phyloP scores from a whole-genome alignment of 148 eudicot species.

The Camellia lanceoleosa region DNA sequence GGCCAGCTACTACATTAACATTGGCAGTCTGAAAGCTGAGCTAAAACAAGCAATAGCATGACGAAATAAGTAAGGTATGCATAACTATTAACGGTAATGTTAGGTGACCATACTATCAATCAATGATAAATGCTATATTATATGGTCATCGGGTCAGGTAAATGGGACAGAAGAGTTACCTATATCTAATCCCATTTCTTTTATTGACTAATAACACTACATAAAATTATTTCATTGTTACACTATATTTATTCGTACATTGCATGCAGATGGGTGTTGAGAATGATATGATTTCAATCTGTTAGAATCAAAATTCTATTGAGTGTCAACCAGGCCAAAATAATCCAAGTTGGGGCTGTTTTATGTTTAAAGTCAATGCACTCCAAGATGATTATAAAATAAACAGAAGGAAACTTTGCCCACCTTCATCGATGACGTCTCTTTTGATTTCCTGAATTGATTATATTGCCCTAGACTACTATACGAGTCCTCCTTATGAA shows the following conservation, averaged over 20 bases:
- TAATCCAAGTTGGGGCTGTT: conserved; percentile 31
- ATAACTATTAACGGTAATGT: too few species aligned
- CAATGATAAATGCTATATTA: too few species aligned
- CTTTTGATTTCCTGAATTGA: conserved; percentile 20
- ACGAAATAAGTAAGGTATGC: conserved; percentile 23
- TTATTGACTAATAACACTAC: too few species aligned
- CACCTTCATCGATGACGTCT: conserved; percentile 4
- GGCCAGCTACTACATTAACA: background rate
- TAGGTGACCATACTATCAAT: too few species aligned
- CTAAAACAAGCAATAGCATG: conserved; percentile 59
- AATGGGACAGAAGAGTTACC: too few species aligned
- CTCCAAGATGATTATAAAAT: conserved; percentile 15
- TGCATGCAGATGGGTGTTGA: conserved; percentile 25
- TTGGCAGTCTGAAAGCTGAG: conserved; percentile 22
- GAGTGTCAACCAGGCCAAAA: conserved; percentile 35
- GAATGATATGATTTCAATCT: conserved; percentile 13
- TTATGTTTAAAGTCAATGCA: conserved; percentile 35
- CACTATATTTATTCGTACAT: background rate
- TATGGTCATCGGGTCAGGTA: too few species aligned
- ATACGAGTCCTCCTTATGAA: background rate
- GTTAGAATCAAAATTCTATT: conserved; percentile 16
- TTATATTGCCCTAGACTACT: conserved; percentile 22
- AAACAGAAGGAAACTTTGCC: conserved; percentile 16
- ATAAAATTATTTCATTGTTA: too few species aligned
- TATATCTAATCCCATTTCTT: too few species aligned